A percentile compares a stretch with the other conserved stretches of the same genome.
These are phyloP conservation scores for Tylopilus sp. DNA, from an alignment of 768 basidiomycete species.

Conservation along the genomic window DNA sequence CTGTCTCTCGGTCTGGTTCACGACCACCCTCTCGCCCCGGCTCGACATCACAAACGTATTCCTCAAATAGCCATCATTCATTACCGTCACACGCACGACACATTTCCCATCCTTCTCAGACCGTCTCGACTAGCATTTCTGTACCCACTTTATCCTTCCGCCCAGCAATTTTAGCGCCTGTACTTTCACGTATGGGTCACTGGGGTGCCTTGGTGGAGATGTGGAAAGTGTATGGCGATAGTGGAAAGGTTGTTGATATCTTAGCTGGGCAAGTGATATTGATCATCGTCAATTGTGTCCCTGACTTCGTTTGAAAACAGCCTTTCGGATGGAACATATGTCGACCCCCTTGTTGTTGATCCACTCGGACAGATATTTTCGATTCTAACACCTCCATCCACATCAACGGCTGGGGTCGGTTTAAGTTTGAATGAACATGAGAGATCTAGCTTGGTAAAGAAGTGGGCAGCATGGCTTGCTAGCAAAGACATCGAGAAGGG, in stretches of 20 bases:
- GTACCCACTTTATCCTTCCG: slow-evolving; percentile 15
- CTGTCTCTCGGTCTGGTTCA: slow-evolving; percentile 21
- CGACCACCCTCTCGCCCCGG: slow-evolving; percentile 23
- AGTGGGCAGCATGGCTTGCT: slow-evolving; percentile 81
- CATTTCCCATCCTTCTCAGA: slow-evolving; percentile 8
- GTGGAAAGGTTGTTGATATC: slow-evolving; percentile 20
- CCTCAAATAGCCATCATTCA: slow-evolving; percentile 8
- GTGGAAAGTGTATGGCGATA: slow-evolving; percentile 24
- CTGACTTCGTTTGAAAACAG: slow-evolving; percentile 5
- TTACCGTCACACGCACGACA: slow-evolving; percentile 9
- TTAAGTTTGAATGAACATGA: slow-evolving; percentile 24
- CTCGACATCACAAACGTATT: slow-evolving; percentile 10
- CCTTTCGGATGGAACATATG: slow-evolving; percentile 24
- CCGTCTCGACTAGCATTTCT: not conserved
- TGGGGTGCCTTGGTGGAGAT: slow-evolving; percentile 28
- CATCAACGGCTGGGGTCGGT: not conserved
- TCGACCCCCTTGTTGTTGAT: slow-evolving; percentile 23
- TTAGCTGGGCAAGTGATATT: slow-evolving; percentile 24
- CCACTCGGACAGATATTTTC: slow-evolving; percentile 29
- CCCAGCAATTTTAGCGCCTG: slow-evolving; percentile 16
- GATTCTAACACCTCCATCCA: slow-evolving; percentile 18
- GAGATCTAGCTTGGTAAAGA: slow-evolving; percentile 59
- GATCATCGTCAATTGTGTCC: not conserved
- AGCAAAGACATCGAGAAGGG: slow-evolving; percentile 66
- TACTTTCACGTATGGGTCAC: slow-evolving; percentile 15